Evolutionary conservation across 331 rosid genomes (phyloP).

Genomic region (Acacia pycnantha): DNA sequence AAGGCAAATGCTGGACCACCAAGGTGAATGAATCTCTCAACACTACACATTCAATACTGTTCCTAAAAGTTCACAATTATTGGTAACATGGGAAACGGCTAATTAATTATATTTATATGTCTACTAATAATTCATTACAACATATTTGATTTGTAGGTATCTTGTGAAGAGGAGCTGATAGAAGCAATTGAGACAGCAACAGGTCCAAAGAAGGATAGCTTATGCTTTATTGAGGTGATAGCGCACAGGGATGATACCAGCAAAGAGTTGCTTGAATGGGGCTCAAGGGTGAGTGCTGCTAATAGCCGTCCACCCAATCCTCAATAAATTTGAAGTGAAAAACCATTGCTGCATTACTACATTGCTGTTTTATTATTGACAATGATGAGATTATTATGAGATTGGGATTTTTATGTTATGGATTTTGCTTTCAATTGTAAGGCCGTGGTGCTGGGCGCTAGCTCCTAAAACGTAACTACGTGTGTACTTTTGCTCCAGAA

Average conservation of each 20-base stretch:
- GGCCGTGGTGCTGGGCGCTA: no score
- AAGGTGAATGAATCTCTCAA: constrained; percentile 47
- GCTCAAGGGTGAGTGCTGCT: constrained; percentile 92
- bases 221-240: constrained; percentile 88
- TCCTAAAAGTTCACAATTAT: background rate
- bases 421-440: no score
- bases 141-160: constrained; percentile 42
- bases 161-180: constrained; percentile 63
- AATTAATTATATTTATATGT: background rate
- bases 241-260: constrained; percentile 84
- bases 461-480: no score
- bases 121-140: background rate
- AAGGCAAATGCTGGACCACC: constrained; percentile 95
- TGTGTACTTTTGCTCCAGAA: no score
- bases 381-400: no score
- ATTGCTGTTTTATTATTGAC: no score
- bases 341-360: background rate
- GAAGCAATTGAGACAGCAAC: constrained; percentile 73
- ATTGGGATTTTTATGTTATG: no score
- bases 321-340: constrained; percentile 39
- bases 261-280: constrained; percentile 91
- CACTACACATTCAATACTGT: background rate
- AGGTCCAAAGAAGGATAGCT: constrained; percentile 60
- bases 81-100: background rate
- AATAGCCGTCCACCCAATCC: constrained; percentile 96